These are phyloP conservation scores for Candolleomyces efflorescens DNA, from an alignment of 768 basidiomycete genomes.

Conservation along the genomic window DNA sequence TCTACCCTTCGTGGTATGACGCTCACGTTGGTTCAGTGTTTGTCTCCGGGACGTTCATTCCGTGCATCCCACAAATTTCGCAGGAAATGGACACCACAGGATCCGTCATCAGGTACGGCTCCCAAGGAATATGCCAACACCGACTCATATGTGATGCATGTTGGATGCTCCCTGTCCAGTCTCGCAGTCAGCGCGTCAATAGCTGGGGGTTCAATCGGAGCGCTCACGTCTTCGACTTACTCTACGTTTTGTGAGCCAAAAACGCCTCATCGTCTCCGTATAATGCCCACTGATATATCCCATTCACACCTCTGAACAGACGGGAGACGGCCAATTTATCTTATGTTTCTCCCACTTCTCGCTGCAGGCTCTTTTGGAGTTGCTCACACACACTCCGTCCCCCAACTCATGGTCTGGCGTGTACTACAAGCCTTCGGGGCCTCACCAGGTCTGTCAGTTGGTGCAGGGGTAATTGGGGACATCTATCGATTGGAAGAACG, in stretches of 20 bases:
- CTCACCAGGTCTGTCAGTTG: constrained; percentile 51
- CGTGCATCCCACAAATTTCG: constrained; percentile 71
- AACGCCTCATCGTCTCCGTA: neutral
- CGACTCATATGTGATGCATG: neutral
- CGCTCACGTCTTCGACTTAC: constrained; percentile 29
- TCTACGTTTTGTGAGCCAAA: constrained; percentile 33
- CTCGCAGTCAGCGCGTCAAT: constrained; percentile 33
- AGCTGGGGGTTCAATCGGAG: constrained; percentile 28
- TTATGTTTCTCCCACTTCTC: constrained; percentile 56
- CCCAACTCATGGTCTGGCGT: constrained; percentile 53
- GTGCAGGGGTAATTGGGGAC: constrained; percentile 59
- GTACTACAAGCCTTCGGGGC: constrained; percentile 66
- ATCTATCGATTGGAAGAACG: constrained; percentile 63
- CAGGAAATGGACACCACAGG: constrained; percentile 56
- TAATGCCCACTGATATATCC: neutral
- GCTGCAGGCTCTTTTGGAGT: constrained; percentile 59
- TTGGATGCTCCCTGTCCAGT: constrained; percentile 12
- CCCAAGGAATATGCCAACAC: neutral
- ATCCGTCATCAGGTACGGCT: constrained; percentile 48
- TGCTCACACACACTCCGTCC: constrained; percentile 37
- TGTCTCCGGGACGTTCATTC: constrained; percentile 64
- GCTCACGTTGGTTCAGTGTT: constrained; percentile 43
- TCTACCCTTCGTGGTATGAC: neutral
- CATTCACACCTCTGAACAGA: constrained; percentile 32
- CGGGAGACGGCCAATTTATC: constrained; percentile 59